These are phyloP conservation scores for Candida nanaspora DNA, from an alignment of 805 yeast species.

Conservation along the genomic window DNA sequence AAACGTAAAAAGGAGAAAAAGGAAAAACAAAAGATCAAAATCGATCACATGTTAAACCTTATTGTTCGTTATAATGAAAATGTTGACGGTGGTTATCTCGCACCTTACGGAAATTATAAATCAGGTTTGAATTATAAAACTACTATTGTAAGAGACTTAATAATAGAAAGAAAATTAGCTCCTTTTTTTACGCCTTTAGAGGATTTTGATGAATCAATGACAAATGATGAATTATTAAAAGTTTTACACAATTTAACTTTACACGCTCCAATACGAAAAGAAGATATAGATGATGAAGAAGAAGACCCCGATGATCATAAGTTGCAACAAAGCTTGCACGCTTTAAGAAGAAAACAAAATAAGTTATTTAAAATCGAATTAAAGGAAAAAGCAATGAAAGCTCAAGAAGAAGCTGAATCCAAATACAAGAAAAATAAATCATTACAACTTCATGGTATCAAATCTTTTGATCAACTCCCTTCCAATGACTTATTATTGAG, in stretches of 20 bases:
- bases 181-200: constrained; percentile 90
- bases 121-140: constrained; percentile 70
- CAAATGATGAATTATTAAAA: constrained; percentile 56
- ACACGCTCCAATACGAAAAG: constrained; percentile 44
- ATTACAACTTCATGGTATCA: constrained; percentile 17
- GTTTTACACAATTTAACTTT: constrained; percentile 43
- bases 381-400: constrained; percentile 28
- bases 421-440: constrained; percentile 25
- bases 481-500: constrained; percentile 42
- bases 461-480: constrained; percentile 25
- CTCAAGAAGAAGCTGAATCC: constrained; percentile 29
- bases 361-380: constrained; percentile 34
- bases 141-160: constrained; percentile 61
- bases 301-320: constrained; percentile 62
- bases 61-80: constrained; percentile 57
- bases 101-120: constrained; percentile 85
- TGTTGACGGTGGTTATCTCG: constrained; percentile 92
- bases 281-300: constrained; percentile 45
- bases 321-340: constrained; percentile 40
- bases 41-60: constrained; percentile 47
- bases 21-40: constrained; percentile 48
- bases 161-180: constrained; percentile 65
- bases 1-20: constrained; percentile 32
- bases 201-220: constrained; percentile 68
- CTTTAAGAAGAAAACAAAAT: constrained; percentile 40